These are phyloP conservation scores for Thraustotheca clavata DNA, from an alignment of 352 stramenopile genomes.

Conservation along the genomic window DNA sequence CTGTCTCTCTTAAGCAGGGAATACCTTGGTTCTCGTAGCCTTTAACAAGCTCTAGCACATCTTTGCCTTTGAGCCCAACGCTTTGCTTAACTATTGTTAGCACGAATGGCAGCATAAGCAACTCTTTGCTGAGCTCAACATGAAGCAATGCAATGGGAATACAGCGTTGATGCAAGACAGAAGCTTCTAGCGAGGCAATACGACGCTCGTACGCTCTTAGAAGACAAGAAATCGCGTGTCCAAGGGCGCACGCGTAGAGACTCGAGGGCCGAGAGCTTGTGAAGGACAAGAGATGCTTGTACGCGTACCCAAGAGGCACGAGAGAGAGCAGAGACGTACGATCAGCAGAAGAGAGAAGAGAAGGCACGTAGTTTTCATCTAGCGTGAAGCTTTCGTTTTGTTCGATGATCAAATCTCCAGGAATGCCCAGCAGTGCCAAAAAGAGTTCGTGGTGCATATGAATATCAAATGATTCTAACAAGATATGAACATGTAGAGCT, in stretches of 20 bases:
- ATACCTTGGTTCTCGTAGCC: not conserved
- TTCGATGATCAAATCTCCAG: constrained; percentile 10
- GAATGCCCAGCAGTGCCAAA: constrained; percentile 8
- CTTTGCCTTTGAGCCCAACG: not conserved
- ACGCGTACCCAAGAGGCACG: not conserved
- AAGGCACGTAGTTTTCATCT: not conserved
- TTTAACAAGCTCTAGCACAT: constrained; percentile 4
- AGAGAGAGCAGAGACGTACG: not conserved
- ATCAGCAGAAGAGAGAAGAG: not conserved
- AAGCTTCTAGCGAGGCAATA: not conserved
- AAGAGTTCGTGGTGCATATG: constrained; percentile 19
- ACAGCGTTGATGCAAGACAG: not conserved
- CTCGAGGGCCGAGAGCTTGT: not conserved
- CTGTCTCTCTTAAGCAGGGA: not conserved
- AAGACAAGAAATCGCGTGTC: not conserved
- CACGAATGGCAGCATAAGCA: too few relatives aligned
- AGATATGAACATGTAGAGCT: too few relatives aligned
- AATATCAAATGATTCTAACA: too few relatives aligned
- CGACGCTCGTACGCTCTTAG: not conserved
- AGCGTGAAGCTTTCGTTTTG: not conserved
- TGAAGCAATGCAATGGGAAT: not conserved
- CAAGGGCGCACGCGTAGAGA: not conserved
- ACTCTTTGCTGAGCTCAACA: not conserved
- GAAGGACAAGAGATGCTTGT: not conserved
- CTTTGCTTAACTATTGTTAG: not conserved